phyloP scores from a whole-genome alignment of 2,329 filamentous ascomycete species.

The Colletotrichum acutatum region DNA sequence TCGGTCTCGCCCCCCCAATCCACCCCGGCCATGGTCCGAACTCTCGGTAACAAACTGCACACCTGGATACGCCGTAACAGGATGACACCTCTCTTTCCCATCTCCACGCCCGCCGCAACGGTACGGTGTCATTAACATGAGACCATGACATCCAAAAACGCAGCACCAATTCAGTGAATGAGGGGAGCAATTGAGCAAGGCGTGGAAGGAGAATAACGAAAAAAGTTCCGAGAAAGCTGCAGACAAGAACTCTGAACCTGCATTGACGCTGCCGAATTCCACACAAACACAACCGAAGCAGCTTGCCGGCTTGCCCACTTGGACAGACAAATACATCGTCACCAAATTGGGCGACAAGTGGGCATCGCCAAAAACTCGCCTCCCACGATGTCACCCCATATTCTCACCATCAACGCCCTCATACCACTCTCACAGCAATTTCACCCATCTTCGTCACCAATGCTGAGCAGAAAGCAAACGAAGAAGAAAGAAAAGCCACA shows the following conservation, averaged over 20 bases:
- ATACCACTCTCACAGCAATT: not conserved
- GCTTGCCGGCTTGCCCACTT: not conserved
- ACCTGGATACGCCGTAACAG: too few species aligned
- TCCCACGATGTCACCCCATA: constrained; percentile 17
- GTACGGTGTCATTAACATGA: not conserved
- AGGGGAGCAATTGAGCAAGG: not conserved
- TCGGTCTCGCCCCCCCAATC: not conserved
- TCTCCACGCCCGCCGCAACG: not conserved
- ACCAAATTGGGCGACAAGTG: too few species aligned
- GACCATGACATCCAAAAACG: not conserved
- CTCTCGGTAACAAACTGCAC: constrained; percentile 13
- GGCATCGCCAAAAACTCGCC: not conserved
- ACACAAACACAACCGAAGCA: not conserved
- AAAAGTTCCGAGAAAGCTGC: not conserved
- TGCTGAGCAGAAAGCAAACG: not conserved
- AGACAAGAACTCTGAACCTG: not conserved
- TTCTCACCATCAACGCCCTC: not conserved
- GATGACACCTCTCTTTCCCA: not conserved
- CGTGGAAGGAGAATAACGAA: not conserved
- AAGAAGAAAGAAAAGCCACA: not conserved
- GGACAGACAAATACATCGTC: too few species aligned
- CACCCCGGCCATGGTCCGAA: constrained; percentile 15
- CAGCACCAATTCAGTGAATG: not conserved
- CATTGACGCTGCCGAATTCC: not conserved
- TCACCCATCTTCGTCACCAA: not conserved